Base-by-base conservation (phyloP, 176 grass and related monocot genomes). In the Ensete ventricosum region DNA sequence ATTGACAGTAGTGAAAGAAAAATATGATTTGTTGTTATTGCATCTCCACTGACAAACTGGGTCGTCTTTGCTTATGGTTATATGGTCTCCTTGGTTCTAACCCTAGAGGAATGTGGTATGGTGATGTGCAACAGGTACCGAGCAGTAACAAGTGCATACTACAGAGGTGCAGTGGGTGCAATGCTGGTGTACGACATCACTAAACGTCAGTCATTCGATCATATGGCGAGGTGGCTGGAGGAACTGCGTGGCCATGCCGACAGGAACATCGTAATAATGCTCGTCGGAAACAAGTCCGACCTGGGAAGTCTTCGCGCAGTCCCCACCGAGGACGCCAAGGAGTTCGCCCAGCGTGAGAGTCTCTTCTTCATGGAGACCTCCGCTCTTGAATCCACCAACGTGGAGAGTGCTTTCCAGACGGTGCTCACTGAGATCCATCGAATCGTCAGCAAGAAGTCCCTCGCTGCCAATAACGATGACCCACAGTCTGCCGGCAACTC, bases 341-440 rank as follows among this genome's bases (percentile, higher is more conserved):
- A 71, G 43, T 71, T 71, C 50, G 68, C 68, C 8, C 68, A 71
- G 43, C 68, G 68, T 20, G 68, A 71, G 14, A 71, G 50, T 52
- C 68, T 71, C 14, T 71, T 71, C 16, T 71, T 71, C 11, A 71
- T 50, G 68, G 68, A 71, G 68, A 71, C 68, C 13, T 71, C 68
- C n/a, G 68, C 68, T 16, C 68, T 71, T 11, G 68, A 71, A 20
- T 27, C 68, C 19, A 71, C 68, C 14, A 71, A 71, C 19, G 68
- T 71, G 6, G 68, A 71, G 29, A 71, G 2, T 21, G 68, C 68
- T 14, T 71, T 71, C 29, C 27, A 16, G 16, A 71, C 68, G 20
- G 43, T 17, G 13, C 68, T 71, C 13, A 52, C 68, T 2, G 68
- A 71, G 17, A 71, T 71, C 9, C 50, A 51, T 20, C 13, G 68